These are phyloP conservation scores for Triangularia verruculosa DNA, from an alignment of 2,329 filamentous ascomycete species.

Conservation along the genomic window DNA sequence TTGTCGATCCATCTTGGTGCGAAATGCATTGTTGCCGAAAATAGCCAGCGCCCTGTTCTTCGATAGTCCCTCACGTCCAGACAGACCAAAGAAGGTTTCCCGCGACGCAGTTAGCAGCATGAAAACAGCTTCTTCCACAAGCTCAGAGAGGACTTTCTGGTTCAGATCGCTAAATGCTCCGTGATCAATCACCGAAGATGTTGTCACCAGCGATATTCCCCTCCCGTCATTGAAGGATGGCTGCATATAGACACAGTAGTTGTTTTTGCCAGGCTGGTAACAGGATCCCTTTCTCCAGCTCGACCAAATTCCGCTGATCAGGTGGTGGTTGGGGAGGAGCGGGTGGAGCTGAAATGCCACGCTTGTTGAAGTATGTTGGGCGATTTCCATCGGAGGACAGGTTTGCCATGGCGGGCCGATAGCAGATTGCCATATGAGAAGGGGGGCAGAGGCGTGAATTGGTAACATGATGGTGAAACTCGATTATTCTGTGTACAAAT, in stretches of 20 bases:
- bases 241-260: background rate
- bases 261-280: background rate
- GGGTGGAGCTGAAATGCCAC: background rate
- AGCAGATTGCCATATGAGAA: background rate
- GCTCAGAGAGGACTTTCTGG: background rate
- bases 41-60: background rate
- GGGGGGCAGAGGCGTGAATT: background rate
- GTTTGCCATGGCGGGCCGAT: background rate
- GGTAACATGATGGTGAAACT: background rate
- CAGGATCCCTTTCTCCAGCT: background rate
- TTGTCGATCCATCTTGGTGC: slow-evolving; percentile 1
- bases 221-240: background rate
- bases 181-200: background rate
- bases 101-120: background rate
- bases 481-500: background rate
- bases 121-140: background rate
- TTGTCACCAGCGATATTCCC: background rate
- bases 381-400: background rate
- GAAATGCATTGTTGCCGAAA: slow-evolving; percentile 1
- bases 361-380: background rate
- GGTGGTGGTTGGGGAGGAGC: background rate
- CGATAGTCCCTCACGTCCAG: background rate
- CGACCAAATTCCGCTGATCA: background rate
- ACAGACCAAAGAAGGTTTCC: background rate
- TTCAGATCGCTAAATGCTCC: background rate